A percentile compares a stretch with the other conserved stretches of the same genome.
Conservation (phyloP, 768 basidiomycete genomes). For the Mycena crocata region DNA sequence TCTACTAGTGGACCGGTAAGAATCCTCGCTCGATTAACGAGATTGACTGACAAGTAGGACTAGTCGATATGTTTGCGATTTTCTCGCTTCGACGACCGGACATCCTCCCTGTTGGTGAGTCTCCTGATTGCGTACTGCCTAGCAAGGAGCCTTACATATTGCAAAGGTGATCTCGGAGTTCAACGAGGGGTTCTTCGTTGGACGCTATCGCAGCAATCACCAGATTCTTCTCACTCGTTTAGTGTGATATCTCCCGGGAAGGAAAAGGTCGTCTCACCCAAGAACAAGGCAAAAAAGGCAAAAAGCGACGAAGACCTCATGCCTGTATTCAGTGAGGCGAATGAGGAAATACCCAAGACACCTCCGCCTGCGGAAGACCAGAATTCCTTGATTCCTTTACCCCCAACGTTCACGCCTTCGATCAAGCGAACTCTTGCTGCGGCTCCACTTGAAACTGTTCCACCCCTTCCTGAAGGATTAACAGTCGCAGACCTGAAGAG, state of each 20-base stretch:
- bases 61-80: slow-evolving; percentile 94
- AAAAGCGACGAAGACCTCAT: slow-evolving; percentile 46
- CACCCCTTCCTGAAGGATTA: slow-evolving; percentile 69
- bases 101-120: slow-evolving; percentile 72
- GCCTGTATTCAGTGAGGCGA: slow-evolving; percentile 41
- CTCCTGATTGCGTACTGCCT: slow-evolving; percentile 42
- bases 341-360: slow-evolving; percentile 25
- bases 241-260: slow-evolving; percentile 66
- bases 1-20: slow-evolving; percentile 73
- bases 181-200: slow-evolving; percentile 79
- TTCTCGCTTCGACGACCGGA: slow-evolving; percentile 88
- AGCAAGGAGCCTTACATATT: slow-evolving; percentile 5
- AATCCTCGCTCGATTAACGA: not conserved
- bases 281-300: slow-evolving; percentile 33
- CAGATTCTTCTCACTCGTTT: slow-evolving; percentile 57
- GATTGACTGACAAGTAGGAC: not conserved
- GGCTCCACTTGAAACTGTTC: slow-evolving; percentile 34
- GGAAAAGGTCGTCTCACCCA: slow-evolving; percentile 23
- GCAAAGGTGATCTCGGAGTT: slow-evolving; percentile 83
- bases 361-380: slow-evolving; percentile 36
- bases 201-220: slow-evolving; percentile 74
- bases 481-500: slow-evolving; percentile 67
- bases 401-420: slow-evolving; percentile 76
- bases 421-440: slow-evolving; percentile 64
- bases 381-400: slow-evolving; percentile 53